phyloP scores from a whole-genome alignment of 805 yeast genomes.

The Hanseniaspora thailandica region DNA sequence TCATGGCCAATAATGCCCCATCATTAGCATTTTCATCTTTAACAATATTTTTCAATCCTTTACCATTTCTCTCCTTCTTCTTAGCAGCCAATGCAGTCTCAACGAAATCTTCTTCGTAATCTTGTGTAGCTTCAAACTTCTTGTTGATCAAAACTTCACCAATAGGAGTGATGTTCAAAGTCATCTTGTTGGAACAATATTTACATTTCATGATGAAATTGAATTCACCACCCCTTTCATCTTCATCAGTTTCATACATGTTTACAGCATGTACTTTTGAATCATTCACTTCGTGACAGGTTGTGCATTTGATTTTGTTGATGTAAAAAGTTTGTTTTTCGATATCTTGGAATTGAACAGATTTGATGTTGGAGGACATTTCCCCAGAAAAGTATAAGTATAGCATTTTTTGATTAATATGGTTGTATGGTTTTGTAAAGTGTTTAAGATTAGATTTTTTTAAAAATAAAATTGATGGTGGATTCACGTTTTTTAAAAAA shows the following conservation, averaged over 20 bases:
- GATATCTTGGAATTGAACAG: constrained; percentile 47
- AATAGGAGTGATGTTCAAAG: constrained; percentile 22
- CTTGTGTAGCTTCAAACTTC: constrained; percentile 16
- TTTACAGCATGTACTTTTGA: constrained; percentile 55
- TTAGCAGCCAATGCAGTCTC: neutral
- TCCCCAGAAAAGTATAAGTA: constrained; percentile 23
- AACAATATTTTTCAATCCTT: neutral
- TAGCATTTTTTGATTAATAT: constrained; percentile 25
- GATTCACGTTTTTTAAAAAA: no score
- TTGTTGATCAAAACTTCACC: constrained; percentile 23
- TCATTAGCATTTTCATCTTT: constrained; percentile 7
- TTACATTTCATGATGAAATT: constrained; percentile 70
- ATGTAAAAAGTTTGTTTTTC: constrained; percentile 55
- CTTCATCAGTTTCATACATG: constrained; percentile 50
- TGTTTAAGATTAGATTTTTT: no score
- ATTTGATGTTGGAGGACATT: constrained; percentile 39
- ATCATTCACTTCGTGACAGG: constrained; percentile 66
- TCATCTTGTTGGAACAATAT: constrained; percentile 36
- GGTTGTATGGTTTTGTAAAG: no score
- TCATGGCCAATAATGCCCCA: constrained; percentile 39
- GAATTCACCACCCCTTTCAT: constrained; percentile 55
- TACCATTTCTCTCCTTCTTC: constrained; percentile 17
- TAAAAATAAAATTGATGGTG: no score
- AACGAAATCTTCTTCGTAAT: constrained; percentile 16
- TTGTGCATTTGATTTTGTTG: constrained; percentile 61